phyloP scores from a whole-genome alignment of 2,329 filamentous ascomycete species.

The Dothistroma pini region DNA sequence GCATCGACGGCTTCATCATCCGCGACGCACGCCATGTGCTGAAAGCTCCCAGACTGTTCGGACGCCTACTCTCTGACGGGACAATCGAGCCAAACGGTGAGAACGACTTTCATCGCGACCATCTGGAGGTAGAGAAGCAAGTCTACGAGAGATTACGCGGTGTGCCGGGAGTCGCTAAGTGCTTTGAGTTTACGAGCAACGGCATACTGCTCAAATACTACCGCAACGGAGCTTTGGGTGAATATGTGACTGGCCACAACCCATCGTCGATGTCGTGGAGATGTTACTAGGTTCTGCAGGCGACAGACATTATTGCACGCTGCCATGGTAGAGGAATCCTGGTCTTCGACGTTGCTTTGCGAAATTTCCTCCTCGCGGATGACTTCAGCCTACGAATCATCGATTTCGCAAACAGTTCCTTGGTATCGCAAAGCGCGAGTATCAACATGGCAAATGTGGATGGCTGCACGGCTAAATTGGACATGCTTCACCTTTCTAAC shows the following conservation, averaged over 20 bases:
- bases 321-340: slow-evolving; percentile 17
- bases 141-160: slow-evolving; percentile 14
- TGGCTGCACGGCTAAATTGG: slow-evolving; percentile 13
- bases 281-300: slow-evolving; percentile 16
- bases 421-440: slow-evolving; percentile 9
- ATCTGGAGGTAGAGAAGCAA: slow-evolving; percentile 15
- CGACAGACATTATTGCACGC: slow-evolving; percentile 17
- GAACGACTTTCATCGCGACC: slow-evolving; percentile 4
- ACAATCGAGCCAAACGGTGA: too few relatives aligned
- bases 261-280: slow-evolving; percentile 14
- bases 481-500: slow-evolving; percentile 15
- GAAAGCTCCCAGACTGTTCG: too few relatives aligned
- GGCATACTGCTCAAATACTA: slow-evolving; percentile 16
- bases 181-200: slow-evolving; percentile 12
- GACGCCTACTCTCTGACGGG: too few relatives aligned
- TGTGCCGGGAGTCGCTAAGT: slow-evolving; percentile 14
- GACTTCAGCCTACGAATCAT: slow-evolving; percentile 17
- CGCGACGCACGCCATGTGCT: slow-evolving; percentile 2
- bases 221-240: slow-evolving; percentile 11
- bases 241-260: slow-evolving; percentile 11
- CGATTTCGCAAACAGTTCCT: slow-evolving; percentile 18
- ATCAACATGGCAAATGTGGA: slow-evolving; percentile 13
- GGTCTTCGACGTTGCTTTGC: slow-evolving; percentile 19
- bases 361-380: slow-evolving; percentile 17
- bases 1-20: slow-evolving; percentile 14